Evolutionary conservation across 1,284 basidiomycete genomes (phyloP), one percentile per base, ranked within the genome.

Genomic region (Bjerkandera adusta): DNA sequence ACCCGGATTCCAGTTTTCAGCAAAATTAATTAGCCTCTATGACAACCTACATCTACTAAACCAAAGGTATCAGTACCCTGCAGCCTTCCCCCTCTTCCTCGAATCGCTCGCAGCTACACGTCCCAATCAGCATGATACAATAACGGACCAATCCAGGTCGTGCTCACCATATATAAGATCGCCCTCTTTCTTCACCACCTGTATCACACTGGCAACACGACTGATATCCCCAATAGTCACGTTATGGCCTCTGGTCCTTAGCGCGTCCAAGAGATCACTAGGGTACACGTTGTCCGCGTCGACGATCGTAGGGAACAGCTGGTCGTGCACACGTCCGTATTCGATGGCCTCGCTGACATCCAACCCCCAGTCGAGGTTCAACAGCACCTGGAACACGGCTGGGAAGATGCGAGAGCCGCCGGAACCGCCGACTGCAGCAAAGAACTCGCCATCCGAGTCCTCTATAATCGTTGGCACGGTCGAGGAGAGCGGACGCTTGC

Each of bases 351-450:
- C 65, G 48, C 85, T 84, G 25, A 89, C 64, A 58, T 96, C 83
- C 67, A 90, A 73, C 0, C 88, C 93, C 77, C 88, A 89, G 46
- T 89, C 76, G 47, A 71, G 75, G 64, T 96, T 92, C 18, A 97
- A 66, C 6, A 98, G 66, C 20, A 85, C 81, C 63, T 96, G 92
- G 39, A 89, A 80, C 5, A 97, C 69, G 0, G 91, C 70, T 0
- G 81, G 74, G 65, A 96, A 91, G 50, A 98, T 97, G 15, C 86
- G 77, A 2, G 85, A 84, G 16, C 94, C 94, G 5, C 95, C 95
- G 1, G 90, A 85, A 13, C 87, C 95, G 42, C 95, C 95, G 22
- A 93, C 63, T 1, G 84, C 80, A 12, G 85, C 69, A 56, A 78
- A 82, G 50, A 95, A 79, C 0, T 81, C 75, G 3, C 89, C 89